Base-by-base conservation (phyloP, 2,329 filamentous ascomycete genomes). In the Aphanocladium album region DNA sequence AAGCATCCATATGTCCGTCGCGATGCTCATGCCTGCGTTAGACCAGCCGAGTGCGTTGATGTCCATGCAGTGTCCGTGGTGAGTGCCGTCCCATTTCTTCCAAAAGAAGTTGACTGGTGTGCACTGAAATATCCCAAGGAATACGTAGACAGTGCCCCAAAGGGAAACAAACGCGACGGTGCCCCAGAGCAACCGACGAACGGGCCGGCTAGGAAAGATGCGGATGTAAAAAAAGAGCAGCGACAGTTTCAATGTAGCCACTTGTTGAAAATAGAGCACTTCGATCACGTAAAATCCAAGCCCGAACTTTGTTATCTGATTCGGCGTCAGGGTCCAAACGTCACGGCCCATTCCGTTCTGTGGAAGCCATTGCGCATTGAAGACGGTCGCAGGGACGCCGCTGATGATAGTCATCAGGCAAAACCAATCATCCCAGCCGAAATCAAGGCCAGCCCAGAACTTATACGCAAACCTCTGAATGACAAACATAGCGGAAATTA, bases 1-100 rank as follows among this genome's bases (percentile, higher is more conserved):
- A 49, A 80, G 70, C 63, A 81, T 77, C 65, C 73, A 72, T 0
- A 79, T 11, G 61, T 81, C 78, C 21, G 80, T 65, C 2, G 67
- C 67, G 11, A 81, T 76, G 43, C 77, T 74, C 50, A 78, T 71
- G 1, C 66, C 67, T 0, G 78, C 77, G 37, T 79, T 75, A 21
- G 72, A 75, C 75, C 77, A 80, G 1, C 71, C 71, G 27, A 77
- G 72, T 0, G 68, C 65, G 45, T 73, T 75, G 16, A 74, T 67
- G 45, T 80, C 69, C 55, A 78, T 66, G 60, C 79, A 81, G 4
- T 54, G 67, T 1, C 79, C 79, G 0, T 65, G 39, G 3, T 74
- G 71, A 19, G 74, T 68, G 0, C 73, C 73, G 16, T 77, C 74
- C 76, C 77, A 80, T 11, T 68, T 68, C 1, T 63, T 67, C 78